Evolutionary conservation across 148 eudicot genomes (phyloP), one percentile per base, ranked within the genome.

Genomic region (Camellia lanceoleosa): DNA sequence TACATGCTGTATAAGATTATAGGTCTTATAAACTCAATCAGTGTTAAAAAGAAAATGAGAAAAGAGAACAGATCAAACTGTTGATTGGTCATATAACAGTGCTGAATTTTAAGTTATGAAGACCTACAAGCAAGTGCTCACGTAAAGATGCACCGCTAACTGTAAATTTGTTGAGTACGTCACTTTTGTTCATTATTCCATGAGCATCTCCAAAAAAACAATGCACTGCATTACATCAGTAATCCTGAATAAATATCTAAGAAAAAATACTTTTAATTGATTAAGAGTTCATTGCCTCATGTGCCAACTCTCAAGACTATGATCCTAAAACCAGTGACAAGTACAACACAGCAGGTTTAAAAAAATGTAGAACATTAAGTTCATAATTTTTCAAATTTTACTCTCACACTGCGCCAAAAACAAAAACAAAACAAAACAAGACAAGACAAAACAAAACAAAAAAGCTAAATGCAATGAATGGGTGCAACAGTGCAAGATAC

Each of bases 221-320:
- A 46, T 70, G 23, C 47, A 70, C 73, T 70, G 55, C 73, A n/a
- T 1, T 49, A 52, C 23, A 18, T 71, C 10, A 49, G 56, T 47
- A 2, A 1, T 71, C 59, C 51, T 51, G 23, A 71, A 51, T 51
- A 51, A 49, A n/a, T 30, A 30, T 30, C 38, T 1, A 18, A 47
- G 19, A 11, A 56, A 71, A 71, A 3, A 6, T 15, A 19, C 52
- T 68, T 44, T 69, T 23, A 44, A 13, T 7, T 69, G 51, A 6
- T 70, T 2, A 47, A 47, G 73, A 70, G 73, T 47, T 47, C 55
- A 70, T 4, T 70, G 56, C 10, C 12, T 70, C 3, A 46, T 18
- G 15, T 70, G 73, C 73, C 73, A 11, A 54, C 43, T 51, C n/a
- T 71, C 58, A 51, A 8, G 74, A 71, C 74, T n/a, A 71, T 49